Conservation (phyloP, 352 stramenopile species). For the Globisporangium apiculatum region DNA sequence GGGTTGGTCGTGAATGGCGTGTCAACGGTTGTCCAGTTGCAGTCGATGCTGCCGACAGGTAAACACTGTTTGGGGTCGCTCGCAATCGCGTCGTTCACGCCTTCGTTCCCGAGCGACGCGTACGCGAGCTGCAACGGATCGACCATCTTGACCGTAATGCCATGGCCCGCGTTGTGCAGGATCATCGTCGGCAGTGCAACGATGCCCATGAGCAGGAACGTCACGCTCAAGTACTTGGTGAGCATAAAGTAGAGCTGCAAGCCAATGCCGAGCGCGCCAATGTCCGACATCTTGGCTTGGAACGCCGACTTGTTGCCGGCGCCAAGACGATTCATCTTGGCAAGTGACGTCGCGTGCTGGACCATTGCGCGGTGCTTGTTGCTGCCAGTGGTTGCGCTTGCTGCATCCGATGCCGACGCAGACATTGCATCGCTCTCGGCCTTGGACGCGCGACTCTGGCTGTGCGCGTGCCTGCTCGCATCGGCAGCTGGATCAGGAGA, state of each 20-base stretch:
- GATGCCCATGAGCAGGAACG: constrained; percentile 68
- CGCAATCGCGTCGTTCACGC: constrained; percentile 50
- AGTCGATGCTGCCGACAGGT: constrained; percentile 57
- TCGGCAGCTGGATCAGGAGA: no score
- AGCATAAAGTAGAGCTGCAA: constrained; percentile 85
- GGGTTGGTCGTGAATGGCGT: constrained; percentile 65
- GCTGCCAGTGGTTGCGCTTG: no score
- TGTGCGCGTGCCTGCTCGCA: no score
- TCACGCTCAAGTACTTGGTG: constrained; percentile 60
- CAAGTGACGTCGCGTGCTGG: constrained; percentile 28
- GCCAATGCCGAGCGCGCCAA: constrained; percentile 71
- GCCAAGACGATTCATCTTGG: constrained; percentile 50
- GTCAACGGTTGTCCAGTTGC: constrained; percentile 49
- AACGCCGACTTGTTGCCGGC: constrained; percentile 58
- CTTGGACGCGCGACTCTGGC: no score
- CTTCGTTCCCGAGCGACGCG: constrained; percentile 71
- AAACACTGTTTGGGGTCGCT: constrained; percentile 36
- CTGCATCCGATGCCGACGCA: no score
- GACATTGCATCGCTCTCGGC: no score
- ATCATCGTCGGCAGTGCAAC: constrained; percentile 54
- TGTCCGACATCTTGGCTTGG: constrained; percentile 59
- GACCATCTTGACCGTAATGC: constrained; percentile 52
- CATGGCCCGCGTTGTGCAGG: constrained; percentile 58
- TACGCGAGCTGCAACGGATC: constrained; percentile 70
- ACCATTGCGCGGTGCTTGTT: constrained; percentile 22